Evolutionary conservation across 805 yeast genomes (phyloP), one percentile per base, ranked within the genome.

Genomic region (Pichia californica): DNA sequence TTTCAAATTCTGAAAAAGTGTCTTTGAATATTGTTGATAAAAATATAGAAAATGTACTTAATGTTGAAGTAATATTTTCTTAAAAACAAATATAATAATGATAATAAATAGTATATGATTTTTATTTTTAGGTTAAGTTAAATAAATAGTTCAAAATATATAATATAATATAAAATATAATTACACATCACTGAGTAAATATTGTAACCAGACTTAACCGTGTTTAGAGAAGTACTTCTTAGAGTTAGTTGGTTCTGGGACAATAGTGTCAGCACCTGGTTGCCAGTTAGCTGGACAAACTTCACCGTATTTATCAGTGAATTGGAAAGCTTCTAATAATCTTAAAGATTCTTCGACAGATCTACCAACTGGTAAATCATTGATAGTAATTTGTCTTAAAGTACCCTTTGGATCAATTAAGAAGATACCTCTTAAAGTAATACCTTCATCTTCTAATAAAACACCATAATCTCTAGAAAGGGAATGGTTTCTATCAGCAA

Each of bases 251-350:
- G 85, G 87, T 57, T 77, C 83, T 64, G 89, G 88, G 69, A 82
- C 83, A 73, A 88, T 88, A 69, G 95, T 85, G 65, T 86, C 95
- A 51, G 86, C 68, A 74, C 99, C 99, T 69, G 86, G 83, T 46
- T 82, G 79, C 99, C 99, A 91, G 94, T 91, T 93, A 67, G 98
- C 97, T 62, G 99, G 99, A 76, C 97, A 89, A 56, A 91, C 99
- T 76, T 94, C 96, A 74, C 99, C 99, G 81, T 93, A 76, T 77
- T 87, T 85, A 71, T 89, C 98, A 61, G 96, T 86, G 89, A 95
- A 93, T 77, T 91, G 96, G 96, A 93, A 93, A 58, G 97, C 99
- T 68, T 93, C 98, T 52, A 93, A 79, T 66, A 93, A 80, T 83
- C 99, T 89, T 66, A 88, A 77, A 55, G 97, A 84, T 80, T 93